Percentiles rank a stretch among this genome's conserved stretches.
Conservation (phyloP, 768 basidiomycete species). For the Tephrocybe sp. region DNA sequence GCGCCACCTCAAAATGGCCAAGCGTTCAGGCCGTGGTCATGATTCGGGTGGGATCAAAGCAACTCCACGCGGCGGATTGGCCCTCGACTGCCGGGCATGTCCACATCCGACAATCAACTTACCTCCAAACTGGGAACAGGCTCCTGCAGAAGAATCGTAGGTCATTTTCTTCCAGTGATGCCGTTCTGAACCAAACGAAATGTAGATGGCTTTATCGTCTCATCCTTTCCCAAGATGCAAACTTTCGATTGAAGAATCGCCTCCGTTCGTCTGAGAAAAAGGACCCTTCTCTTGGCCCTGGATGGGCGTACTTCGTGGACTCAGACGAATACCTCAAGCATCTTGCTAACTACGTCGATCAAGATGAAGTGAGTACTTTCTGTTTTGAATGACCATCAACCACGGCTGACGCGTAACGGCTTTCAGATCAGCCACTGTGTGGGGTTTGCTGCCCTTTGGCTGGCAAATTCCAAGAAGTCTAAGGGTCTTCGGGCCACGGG, state of each 20-base stretch:
- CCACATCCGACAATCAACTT: constrained; percentile 12
- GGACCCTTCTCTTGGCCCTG: constrained; percentile 15
- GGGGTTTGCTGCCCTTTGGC: constrained; percentile 8
- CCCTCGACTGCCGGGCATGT: constrained; percentile 13
- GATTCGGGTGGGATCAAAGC: not conserved
- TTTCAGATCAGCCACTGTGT: constrained; percentile 10
- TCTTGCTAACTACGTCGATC: constrained; percentile 11
- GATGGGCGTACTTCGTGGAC: constrained; percentile 8
- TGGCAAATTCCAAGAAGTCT: constrained; percentile 11
- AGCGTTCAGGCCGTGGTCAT: constrained; percentile 2
- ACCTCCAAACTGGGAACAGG: constrained; percentile 10
- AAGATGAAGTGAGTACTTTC: constrained; percentile 8
- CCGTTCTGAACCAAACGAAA: not conserved
- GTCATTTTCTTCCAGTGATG: not conserved
- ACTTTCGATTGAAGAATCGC: constrained; percentile 16
- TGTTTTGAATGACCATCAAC: too few relatives aligned
- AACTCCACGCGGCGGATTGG: constrained; percentile 8
- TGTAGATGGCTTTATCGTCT: constrained; percentile 16
- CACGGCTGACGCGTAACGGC: too few relatives aligned
- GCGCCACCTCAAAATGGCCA: not conserved
- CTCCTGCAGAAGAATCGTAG: constrained; percentile 8
- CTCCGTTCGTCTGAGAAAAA: constrained; percentile 10
- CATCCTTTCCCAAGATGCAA: constrained; percentile 18
- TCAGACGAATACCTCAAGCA: constrained; percentile 3
- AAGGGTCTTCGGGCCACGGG: constrained; percentile 18